Percentiles rank a stretch among this genome's conserved stretches.
Evolutionary conservation across 2,329 filamentous ascomycete species (phyloP).

Genomic region (Aspergillus floridensis): DNA sequence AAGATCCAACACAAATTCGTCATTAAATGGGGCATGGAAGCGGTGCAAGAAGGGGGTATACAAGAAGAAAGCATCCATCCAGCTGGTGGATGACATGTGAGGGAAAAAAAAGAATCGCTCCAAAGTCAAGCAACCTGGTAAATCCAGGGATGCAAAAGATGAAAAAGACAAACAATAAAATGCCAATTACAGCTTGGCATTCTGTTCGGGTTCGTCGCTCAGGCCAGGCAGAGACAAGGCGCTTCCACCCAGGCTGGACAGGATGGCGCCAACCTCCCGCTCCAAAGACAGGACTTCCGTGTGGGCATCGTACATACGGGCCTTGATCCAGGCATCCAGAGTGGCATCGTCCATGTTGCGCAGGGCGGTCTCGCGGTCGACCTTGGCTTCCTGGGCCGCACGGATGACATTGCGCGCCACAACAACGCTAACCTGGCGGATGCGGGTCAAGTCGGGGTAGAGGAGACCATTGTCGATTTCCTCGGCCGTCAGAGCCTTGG

Average conservation of each 20-base stretch:
- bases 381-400: slow-evolving; percentile 76
- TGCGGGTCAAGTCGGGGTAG: slow-evolving; percentile 87
- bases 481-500: slow-evolving; percentile 72
- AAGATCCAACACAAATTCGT: slow-evolving; percentile 13
- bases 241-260: slow-evolving; percentile 34
- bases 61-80: slow-evolving; percentile 19
- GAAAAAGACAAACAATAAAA: not conserved
- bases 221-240: slow-evolving; percentile 23
- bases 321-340: slow-evolving; percentile 49
- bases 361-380: slow-evolving; percentile 52
- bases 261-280: slow-evolving; percentile 45
- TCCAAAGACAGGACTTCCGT: slow-evolving; percentile 47
- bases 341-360: slow-evolving; percentile 43
- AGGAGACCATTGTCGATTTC: slow-evolving; percentile 82
- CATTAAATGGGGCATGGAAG: slow-evolving; percentile 15
- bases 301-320: slow-evolving; percentile 51
- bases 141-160: slow-evolving; percentile 14
- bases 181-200: slow-evolving; percentile 35
- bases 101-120: slow-evolving; percentile 20
- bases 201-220: slow-evolving; percentile 30
- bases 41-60: slow-evolving; percentile 24
- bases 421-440: slow-evolving; percentile 81
- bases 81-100: slow-evolving; percentile 12
- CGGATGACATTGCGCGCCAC: slow-evolving; percentile 93
- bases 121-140: slow-evolving; percentile 20